phyloP scores from a whole-genome alignment of 345 rosid genomes.

The Citrus australasica region DNA sequence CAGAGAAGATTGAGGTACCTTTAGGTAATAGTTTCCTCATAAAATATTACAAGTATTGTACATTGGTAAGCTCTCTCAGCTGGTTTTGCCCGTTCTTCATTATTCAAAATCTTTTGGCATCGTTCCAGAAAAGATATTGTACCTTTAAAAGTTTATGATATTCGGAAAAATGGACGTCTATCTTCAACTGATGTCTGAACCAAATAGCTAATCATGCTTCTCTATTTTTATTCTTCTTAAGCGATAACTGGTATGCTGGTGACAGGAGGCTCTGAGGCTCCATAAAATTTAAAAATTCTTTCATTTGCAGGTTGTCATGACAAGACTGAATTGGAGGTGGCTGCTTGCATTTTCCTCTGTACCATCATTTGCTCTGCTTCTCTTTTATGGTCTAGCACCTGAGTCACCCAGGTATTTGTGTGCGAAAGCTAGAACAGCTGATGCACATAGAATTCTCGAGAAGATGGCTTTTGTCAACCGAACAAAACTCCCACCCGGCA shows the following conservation, averaged over 20 bases:
- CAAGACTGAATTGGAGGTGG: conserved; percentile 64
- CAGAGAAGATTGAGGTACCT: too few relatives aligned
- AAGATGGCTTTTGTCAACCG: conserved; percentile 37
- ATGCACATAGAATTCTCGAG: conserved; percentile 43
- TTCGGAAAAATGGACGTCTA: too few relatives aligned
- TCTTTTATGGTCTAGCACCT: conserved; percentile 31
- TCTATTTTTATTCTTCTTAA: neutral
- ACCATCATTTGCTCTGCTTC: conserved; percentile 49
- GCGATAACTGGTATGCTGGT: neutral
- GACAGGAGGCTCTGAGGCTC: neutral
- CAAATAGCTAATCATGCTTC: neutral
- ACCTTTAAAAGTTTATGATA: neutral
- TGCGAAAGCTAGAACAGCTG: conserved; percentile 35
- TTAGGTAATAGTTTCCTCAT: neutral
- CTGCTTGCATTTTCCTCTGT: conserved; percentile 50
- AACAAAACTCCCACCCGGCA: conserved; percentile 43
- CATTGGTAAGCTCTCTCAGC: neutral
- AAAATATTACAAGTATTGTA: neutral
- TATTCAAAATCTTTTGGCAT: neutral
- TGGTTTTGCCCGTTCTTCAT: neutral
- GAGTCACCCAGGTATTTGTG: conserved; percentile 69
- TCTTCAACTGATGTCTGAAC: too few relatives aligned
- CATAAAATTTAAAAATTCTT: neutral
- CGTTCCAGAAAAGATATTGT: neutral
- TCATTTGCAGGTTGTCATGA: conserved; percentile 34